Conservation (phyloP, 106 monocot species). For the Allium cepa region DNA sequence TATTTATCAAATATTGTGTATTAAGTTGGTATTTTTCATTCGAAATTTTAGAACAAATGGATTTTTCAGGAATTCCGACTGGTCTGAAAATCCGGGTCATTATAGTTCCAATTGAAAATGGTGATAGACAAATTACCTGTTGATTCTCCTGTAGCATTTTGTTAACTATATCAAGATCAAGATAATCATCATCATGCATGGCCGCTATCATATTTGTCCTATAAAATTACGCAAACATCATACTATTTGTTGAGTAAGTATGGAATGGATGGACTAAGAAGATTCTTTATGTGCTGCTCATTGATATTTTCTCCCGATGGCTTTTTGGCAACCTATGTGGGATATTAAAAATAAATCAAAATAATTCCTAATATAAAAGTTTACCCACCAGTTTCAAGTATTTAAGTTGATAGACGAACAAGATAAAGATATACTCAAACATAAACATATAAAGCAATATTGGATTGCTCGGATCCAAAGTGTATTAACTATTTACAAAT, state of each 20-base stretch:
- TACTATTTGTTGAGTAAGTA: conserved; percentile 47
- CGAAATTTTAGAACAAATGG: no score
- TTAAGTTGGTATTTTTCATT: no score
- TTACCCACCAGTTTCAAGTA: background rate
- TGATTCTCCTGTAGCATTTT: no score
- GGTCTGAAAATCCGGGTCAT: no score
- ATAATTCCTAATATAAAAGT: background rate
- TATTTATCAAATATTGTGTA: no score
- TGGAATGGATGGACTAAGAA: conserved; percentile 33
- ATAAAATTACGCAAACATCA: conserved; percentile 17
- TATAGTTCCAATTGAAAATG: no score
- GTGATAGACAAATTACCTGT: no score
- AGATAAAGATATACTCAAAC: background rate
- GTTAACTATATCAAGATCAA: no score
- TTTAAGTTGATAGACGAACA: background rate
- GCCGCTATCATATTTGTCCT: no score
- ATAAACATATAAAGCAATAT: background rate
- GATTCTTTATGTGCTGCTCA: conserved; percentile 47
- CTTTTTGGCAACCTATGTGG: conserved; percentile 38
- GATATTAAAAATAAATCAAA: background rate
- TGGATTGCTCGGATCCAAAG: background rate
- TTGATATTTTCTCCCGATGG: conserved; percentile 42
- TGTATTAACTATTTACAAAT: background rate
- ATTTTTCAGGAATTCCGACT: no score
- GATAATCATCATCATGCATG: no score